Percentiles rank a stretch among this genome's conserved stretches.
These are phyloP conservation scores for Cordyceps javanica DNA, from an alignment of 2,329 filamentous ascomycete species.

Conservation along the genomic window DNA sequence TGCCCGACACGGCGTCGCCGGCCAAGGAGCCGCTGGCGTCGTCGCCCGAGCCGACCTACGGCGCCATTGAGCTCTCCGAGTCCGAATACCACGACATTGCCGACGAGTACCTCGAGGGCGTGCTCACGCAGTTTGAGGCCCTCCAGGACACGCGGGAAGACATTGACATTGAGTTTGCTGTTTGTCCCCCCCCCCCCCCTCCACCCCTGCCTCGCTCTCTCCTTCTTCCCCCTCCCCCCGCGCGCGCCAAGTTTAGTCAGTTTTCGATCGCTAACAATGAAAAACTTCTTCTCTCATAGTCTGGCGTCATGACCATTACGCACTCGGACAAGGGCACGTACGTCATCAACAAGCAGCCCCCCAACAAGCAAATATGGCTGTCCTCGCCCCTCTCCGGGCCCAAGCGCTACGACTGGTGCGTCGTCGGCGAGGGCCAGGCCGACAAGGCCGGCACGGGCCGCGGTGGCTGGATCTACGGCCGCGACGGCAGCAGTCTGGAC, in stretches of 20 bases:
- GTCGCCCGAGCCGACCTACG: conserved; percentile 33
- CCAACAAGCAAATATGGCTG: conserved; percentile 96
- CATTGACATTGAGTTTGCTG: conserved; percentile 83
- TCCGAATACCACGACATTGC: conserved; percentile 71
- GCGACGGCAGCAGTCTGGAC: conserved; percentile 72
- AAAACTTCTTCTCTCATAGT: no score
- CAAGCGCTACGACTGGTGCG: conserved; percentile 88
- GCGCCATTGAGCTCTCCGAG: conserved; percentile 59
- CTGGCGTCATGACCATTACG: conserved; percentile 75
- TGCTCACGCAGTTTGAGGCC: conserved; percentile 60
- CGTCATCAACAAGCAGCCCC: conserved; percentile 96
- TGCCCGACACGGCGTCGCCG: conserved; percentile 53
- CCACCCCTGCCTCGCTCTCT: conserved; percentile 12
- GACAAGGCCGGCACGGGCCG: conserved; percentile 70
- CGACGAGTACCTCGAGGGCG: conserved; percentile 62
- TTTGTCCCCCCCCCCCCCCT: conserved; percentile 39
- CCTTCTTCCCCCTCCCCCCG: no score
- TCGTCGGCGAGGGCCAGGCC: conserved; percentile 60
- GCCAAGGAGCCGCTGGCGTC: conserved; percentile 34
- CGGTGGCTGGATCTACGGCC: conserved; percentile 81
- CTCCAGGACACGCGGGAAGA: conserved; percentile 67
- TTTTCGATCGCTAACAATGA: no score
- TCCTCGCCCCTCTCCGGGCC: conserved; percentile 86
- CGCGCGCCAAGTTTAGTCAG: no score
- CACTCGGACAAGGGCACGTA: conserved; percentile 70